Base-by-base conservation (phyloP, 805 yeast species). In the Ascoidea tarda region DNA sequence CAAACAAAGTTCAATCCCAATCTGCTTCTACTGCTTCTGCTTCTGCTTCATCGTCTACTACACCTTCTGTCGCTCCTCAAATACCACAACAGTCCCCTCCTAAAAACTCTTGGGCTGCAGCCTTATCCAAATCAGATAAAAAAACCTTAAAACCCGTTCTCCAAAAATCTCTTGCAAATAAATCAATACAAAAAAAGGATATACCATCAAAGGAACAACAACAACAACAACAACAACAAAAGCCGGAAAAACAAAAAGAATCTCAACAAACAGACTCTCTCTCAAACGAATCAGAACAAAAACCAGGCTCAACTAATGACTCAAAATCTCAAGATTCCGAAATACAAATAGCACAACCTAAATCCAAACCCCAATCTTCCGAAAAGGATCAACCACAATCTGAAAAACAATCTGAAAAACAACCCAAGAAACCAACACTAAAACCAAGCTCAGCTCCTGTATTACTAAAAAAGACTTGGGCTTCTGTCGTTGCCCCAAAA, bases 401-500 rank as follows among this genome's bases (percentile, higher is more conserved):
- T 52, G 52, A 16, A 69, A 63, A 65, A 73, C 62, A 28, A 64
- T 58, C 50, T 59, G 60, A 64, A 73, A 57, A 61, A 73, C 73
- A 38, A 65, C 65, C 8, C 14, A 54, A 57, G 47, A 59, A 57
- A 48, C 53, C 59, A 49, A 56, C 51, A 21, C 53, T 54, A 16
- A 58, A 59, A 5, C 63, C 67, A 48, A 61, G 66, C 16, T 55
- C 63, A 5, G 57, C 65, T 6, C 56, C 61, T 49, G 50, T 58
- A 21, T 42, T 28, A 53, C 55, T 10, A 56, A 64, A 70, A 58
- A 70, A 72, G 61, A 73, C 87, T 5, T 82, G 88, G 86, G 87
- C 88, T 33, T 77, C 89, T 16, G 78, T 83, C 59, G 82, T 82
- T 51, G 68, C 78, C 53, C 82, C 87, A 48, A 73, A 75, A 61